phyloP scores from a whole-genome alignment of 1,284 basidiomycete genomes.

The Fomitiporia mediterranea region DNA sequence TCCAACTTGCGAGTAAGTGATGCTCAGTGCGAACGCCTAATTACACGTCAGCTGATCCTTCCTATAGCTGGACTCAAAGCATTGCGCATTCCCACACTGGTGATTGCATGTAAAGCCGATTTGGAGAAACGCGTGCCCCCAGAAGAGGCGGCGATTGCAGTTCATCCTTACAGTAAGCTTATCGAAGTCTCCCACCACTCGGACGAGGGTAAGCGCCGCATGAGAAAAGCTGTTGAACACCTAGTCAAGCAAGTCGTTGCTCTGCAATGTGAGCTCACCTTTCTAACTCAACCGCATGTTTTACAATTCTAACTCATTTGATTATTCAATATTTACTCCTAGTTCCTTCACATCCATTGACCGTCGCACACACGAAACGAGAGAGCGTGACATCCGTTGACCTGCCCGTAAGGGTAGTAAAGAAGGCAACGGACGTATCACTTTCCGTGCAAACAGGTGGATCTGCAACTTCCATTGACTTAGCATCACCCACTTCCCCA shows the following conservation, averaged over 20 bases:
- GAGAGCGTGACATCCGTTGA: not conserved
- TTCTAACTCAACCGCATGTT: no score
- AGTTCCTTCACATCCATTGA: not conserved
- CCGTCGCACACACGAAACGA: not conserved
- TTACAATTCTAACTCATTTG: not conserved
- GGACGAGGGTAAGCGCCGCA: slow-evolving; percentile 53
- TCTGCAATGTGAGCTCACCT: no score
- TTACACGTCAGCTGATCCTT: slow-evolving; percentile 19
- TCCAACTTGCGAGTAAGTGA: slow-evolving; percentile 52
- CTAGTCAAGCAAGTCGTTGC: slow-evolving; percentile 29
- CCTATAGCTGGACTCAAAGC: slow-evolving; percentile 49
- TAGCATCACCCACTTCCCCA: slow-evolving; percentile 19
- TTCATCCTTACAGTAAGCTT: slow-evolving; percentile 58
- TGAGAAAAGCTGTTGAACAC: slow-evolving; percentile 63
- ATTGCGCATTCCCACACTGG: slow-evolving; percentile 55
- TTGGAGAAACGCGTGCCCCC: slow-evolving; percentile 53
- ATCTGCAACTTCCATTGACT: slow-evolving; percentile 4
- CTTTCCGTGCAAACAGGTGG: slow-evolving; percentile 35
- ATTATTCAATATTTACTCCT: not conserved
- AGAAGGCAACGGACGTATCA: slow-evolving; percentile 31
- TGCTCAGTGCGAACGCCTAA: not conserved
- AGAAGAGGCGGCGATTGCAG: slow-evolving; percentile 41
- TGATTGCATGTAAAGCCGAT: slow-evolving; percentile 75
- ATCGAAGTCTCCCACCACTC: slow-evolving; percentile 53
- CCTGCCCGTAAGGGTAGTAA: not conserved